Base-by-base conservation (phyloP, 768 basidiomycete genomes). In the Cytidiella melzeri region DNA sequence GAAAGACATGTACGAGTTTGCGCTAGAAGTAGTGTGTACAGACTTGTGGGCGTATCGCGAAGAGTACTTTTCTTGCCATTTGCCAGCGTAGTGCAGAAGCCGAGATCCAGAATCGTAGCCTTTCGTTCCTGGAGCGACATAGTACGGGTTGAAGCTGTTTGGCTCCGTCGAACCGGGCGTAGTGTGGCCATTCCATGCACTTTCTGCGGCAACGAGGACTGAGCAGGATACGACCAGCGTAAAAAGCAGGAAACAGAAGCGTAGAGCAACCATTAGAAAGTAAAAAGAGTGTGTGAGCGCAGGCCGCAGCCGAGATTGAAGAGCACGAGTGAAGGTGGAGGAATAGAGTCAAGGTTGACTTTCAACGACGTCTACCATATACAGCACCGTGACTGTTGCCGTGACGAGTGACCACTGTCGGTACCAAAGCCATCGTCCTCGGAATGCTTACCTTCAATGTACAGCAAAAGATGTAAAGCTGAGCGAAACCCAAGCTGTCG, bases 161-260 rank as follows among this genome's bases (percentile, higher is more conserved):
- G 70, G 70, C 38, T 62, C 66, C 11, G 65, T 70, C 15, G 83
- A 74, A 13, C 70, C 79, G 18, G 75, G 71, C 0, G 74, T 70
- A 2, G 71, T 72, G 55, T 79, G 69, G 0, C 87, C 85, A 54
- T 87, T 86, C 87, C 87, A 88, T 23, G 87, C 82, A 19, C 72
- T 65, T 24, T 82, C 73, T 6, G 54, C 48, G 13, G 57, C 56
- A 37, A 46, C 46, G 26, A 38, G 45, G 4, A 48, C 5, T n/a
- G 44, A 36, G 24, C 47, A 11, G 3, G 50, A 51, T 50, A 57
- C 58, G 58, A 41, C 57, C 55, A 62, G 59, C 59, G 57, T 51
- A 26, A 43, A 34, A 11, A 54, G 24, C 12, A 47, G 20, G 19
- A 51, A 25, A 13, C 47, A 51, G 18, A 50, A 55, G 46, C 50